Evolutionary conservation across 768 basidiomycete genomes (phyloP).

Genomic region (Termitomyces sp.): DNA sequence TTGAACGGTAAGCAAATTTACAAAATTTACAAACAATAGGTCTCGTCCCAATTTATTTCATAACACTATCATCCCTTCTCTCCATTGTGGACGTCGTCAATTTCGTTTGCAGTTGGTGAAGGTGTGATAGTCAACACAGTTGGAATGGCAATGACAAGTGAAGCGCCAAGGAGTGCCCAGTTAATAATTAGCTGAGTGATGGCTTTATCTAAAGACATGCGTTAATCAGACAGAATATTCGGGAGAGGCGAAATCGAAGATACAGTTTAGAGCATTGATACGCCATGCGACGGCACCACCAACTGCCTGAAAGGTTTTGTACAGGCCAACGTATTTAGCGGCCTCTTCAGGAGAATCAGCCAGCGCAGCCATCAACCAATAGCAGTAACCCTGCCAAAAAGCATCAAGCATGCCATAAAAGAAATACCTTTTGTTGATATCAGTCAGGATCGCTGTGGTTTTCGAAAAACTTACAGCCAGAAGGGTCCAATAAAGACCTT

Average conservation of each 20-base stretch:
- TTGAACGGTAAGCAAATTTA: neutral
- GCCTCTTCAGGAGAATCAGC: conserved; percentile 20
- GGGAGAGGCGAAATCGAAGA: neutral
- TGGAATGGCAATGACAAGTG: conserved; percentile 19
- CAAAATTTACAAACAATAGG: neutral
- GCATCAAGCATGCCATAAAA: conserved; percentile 24
- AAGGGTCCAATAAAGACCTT: conserved; percentile 20
- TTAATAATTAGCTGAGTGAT: conserved; percentile 21
- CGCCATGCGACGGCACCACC: conserved; percentile 25
- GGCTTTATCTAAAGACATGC: conserved; percentile 12
- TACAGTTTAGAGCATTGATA: conserved; percentile 24
- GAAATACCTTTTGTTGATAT: conserved; percentile 17
- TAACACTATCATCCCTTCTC: neutral
- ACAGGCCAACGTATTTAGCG: conserved; percentile 23
- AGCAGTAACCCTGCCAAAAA: conserved; percentile 25
- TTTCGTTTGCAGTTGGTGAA: conserved; percentile 11
- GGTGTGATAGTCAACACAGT: conserved; percentile 21
- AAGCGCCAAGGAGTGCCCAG: conserved; percentile 20
- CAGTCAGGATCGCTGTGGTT: neutral
- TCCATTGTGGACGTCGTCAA: neutral
- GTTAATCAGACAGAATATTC: neutral
- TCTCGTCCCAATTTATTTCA: neutral
- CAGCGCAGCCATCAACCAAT: conserved; percentile 24
- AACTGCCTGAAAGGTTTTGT: conserved; percentile 23
- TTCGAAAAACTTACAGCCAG: conserved; percentile 16